Evolutionary conservation across 73 alveolate genomes (phyloP).

Genomic region (Paramecium primaurelia): DNA sequence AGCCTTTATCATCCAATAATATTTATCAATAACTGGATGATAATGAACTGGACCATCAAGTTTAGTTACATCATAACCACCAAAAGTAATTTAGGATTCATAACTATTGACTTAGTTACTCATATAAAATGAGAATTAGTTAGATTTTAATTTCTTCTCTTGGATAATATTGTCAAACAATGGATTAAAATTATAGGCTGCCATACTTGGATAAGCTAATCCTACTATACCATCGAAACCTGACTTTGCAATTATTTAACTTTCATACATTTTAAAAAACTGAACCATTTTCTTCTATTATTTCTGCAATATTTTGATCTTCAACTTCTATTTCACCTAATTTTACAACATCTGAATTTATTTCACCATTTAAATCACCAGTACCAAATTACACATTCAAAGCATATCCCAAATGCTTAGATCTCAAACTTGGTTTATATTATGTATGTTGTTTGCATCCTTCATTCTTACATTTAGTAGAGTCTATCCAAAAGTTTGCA

Average conservation of each 20-base stretch:
- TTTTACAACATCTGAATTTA: slow-evolving; percentile 61
- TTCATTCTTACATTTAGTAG: slow-evolving; percentile 56
- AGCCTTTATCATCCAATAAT: slow-evolving; percentile 76
- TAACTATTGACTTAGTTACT: slow-evolving; percentile 39
- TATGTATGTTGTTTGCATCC: slow-evolving; percentile 59
- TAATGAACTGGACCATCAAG: slow-evolving; percentile 65
- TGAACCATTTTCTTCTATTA: slow-evolving; percentile 72
- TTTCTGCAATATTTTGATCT: slow-evolving; percentile 71
- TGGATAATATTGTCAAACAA: slow-evolving; percentile 71
- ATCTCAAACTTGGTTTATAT: slow-evolving; percentile 53
- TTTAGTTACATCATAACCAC: slow-evolving; percentile 60
- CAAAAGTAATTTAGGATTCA: slow-evolving; percentile 70
- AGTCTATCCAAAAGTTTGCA: slow-evolving; percentile 69
- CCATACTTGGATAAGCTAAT: slow-evolving; percentile 75
- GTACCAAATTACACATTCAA: slow-evolving; percentile 57
- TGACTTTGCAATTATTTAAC: slow-evolving; percentile 15
- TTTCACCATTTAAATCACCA: slow-evolving; percentile 68
- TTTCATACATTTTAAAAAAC: slow-evolving; percentile 65
- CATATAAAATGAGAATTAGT: slow-evolving; percentile 71
- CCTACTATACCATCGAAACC: slow-evolving; percentile 75
- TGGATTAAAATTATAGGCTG: slow-evolving; percentile 71
- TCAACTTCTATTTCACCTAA: slow-evolving; percentile 64
- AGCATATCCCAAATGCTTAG: slow-evolving; percentile 41
- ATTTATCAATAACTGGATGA: slow-evolving; percentile 72
- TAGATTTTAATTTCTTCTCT: slow-evolving; percentile 56